Base-by-base conservation (phyloP, 257 asterid genomes). In the Petunia axillaris region DNA sequence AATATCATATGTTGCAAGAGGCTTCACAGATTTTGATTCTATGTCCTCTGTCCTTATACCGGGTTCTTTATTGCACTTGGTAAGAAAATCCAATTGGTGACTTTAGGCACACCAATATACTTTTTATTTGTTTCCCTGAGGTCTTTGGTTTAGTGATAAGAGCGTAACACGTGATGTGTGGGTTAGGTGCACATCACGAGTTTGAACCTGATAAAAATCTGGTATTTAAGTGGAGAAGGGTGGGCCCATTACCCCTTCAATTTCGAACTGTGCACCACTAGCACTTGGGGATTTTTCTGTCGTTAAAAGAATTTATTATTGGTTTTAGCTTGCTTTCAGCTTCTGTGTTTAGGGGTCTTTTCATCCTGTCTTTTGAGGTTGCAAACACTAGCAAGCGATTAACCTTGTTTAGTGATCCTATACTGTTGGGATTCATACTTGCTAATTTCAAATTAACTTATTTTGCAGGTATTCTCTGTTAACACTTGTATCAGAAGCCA, bases 401-500 rank as follows among this genome's bases (percentile, higher is more conserved):
- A 71, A 71, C 77, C 77, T 25, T 71, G 35, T 73, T 60, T 73
- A 71, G 60, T 46, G 62, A 48, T 71, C 36, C 11, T 71, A 35
- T 48, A 6, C 62, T 50, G 62, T 50, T 48, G 62, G 62, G 43
- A 48, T 5, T 71, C 77, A 71, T 11, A 60, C 50, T 71, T 71
- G 25, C 60, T 71, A 71, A 50, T 71, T 71, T 50, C 62, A 1
- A 9, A n/a, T 71, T 48, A 70, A 48, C 78, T 73, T 60, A 52
- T 73, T 85, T 57, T 88, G 91, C 94, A 95, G 99, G 85, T 93
- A 95, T 87, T 93, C 99, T 83, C 90, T 95, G 78, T 86, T 95
- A 81, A 93, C 99, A 79, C 97, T 95, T 83, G 99, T 87, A 85
- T 95, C 99, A 37, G 98, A 95, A 84, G 96, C 98, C 86, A 90